A percentile compares a stretch with the other conserved stretches of the same genome.
Evolutionary conservation across 2,329 filamentous ascomycete genomes (phyloP).

Genomic region (Arthrobotrys sinensis): DNA sequence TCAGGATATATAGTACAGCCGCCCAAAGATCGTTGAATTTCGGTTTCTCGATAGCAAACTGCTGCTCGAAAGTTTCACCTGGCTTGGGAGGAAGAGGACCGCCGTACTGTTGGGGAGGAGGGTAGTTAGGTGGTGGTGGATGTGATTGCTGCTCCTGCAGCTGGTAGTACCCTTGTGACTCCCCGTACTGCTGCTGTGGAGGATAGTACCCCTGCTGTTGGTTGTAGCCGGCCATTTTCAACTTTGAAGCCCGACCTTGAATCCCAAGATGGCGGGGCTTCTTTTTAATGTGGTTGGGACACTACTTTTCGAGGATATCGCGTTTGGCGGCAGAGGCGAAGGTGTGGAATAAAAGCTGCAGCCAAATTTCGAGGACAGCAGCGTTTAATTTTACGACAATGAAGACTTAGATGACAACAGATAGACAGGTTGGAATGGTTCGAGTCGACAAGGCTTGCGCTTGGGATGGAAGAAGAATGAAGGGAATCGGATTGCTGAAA

Average conservation of each 20-base stretch:
- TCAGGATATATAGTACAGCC: slow-evolving; percentile 80
- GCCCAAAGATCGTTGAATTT: slow-evolving; percentile 95
- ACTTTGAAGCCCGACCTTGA: slow-evolving; percentile 10
- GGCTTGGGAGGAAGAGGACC: slow-evolving; percentile 51
- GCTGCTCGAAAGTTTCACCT: slow-evolving; percentile 77
- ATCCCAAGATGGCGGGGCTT: background rate
- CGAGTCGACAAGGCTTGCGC: slow-evolving; percentile 21
- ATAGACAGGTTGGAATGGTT: background rate
- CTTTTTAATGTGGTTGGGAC: background rate
- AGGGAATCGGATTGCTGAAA: slow-evolving; percentile 47
- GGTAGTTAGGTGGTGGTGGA: slow-evolving; percentile 22
- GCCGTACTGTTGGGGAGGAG: slow-evolving; percentile 66
- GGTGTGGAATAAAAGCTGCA: background rate
- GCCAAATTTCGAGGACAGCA: background rate
- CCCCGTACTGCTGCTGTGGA: slow-evolving; percentile 46
- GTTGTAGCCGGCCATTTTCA: slow-evolving; percentile 67
- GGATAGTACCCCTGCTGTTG: slow-evolving; percentile 64
- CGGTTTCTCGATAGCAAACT: slow-evolving; percentile 85
- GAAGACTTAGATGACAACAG: background rate
- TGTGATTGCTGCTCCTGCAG: slow-evolving; percentile 61
- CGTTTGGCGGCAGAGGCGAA: slow-evolving; percentile 20
- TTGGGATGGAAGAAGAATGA: slow-evolving; percentile 44
- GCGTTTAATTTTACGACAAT: background rate
- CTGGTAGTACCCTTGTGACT: slow-evolving; percentile 67
- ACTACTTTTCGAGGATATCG: slow-evolving; percentile 2